Percentiles rank a stretch among this genome's conserved stretches.
phyloP scores from a whole-genome alignment of 768 basidiomycete species.

The Phylloporus rhodoxanthus region DNA sequence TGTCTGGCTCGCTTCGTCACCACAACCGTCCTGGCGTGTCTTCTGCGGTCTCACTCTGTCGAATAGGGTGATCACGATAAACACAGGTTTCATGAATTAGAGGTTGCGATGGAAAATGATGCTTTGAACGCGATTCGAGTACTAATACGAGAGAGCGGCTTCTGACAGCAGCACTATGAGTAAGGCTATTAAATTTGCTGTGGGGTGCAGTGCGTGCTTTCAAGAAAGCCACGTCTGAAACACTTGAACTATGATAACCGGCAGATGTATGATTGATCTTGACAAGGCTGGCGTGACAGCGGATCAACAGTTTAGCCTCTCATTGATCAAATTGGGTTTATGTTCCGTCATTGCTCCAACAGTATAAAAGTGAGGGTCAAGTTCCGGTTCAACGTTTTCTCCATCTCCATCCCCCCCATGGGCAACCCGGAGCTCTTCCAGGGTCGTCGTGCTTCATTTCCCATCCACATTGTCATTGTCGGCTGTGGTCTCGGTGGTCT shows the following conservation, averaged over 20 bases:
- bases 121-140: too few species aligned
- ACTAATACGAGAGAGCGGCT: too few species aligned
- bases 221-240: too few species aligned
- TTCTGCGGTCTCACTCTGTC: too few species aligned
- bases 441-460: conserved; percentile 18
- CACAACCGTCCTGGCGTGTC: too few species aligned
- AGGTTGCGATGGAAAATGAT: background rate
- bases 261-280: too few species aligned
- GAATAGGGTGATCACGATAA: too few species aligned
- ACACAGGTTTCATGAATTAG: background rate
- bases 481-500: conserved; percentile 50
- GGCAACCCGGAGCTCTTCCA: conserved; percentile 14
- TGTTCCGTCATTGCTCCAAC: background rate
- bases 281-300: background rate
- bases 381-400: background rate
- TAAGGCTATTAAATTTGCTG: too few species aligned
- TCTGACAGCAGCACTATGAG: too few species aligned
- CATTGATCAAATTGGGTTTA: background rate
- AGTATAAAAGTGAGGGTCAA: background rate
- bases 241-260: too few species aligned
- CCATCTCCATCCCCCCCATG: background rate
- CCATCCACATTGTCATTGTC: conserved; percentile 39
- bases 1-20: background rate
- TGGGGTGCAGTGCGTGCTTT: too few species aligned
- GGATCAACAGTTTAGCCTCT: background rate